phyloP scores from a whole-genome alignment of 192 early-diverging fungal genomes.

The Funneliformis mosseae region DNA sequence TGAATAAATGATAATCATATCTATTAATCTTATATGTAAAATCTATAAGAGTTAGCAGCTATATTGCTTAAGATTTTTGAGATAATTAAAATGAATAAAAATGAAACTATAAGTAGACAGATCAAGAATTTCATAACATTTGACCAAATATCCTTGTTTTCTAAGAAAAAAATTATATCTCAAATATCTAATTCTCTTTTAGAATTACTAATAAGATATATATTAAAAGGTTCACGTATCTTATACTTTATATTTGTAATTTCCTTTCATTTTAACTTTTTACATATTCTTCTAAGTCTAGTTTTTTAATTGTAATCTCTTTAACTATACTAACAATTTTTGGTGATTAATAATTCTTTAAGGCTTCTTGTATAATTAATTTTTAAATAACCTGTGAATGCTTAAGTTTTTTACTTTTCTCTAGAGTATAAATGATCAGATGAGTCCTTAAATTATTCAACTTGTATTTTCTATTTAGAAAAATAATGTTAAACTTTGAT shows the following conservation, averaged over 20 bases:
- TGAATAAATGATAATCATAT: slow-evolving; percentile 32
- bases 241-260: neutral
- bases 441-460: neutral
- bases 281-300: neutral
- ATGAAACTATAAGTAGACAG: too few relatives aligned
- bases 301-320: neutral
- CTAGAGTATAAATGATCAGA: neutral
- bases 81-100: too few relatives aligned
- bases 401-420: neutral
- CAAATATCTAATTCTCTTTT: neutral
- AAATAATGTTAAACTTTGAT: slow-evolving; percentile 1
- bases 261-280: neutral
- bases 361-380: neutral
- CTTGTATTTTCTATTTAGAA: neutral
- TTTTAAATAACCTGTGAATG: neutral
- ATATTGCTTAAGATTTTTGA: too few relatives aligned
- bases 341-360: neutral
- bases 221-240: neutral
- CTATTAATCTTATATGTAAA: slow-evolving; percentile 32
- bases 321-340: neutral
- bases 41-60: slow-evolving; percentile 33
- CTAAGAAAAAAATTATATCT: neutral
- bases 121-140: too few relatives aligned
- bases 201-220: too few relatives aligned
- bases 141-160: neutral